Conservation (phyloP, 805 yeast species). For the Candida parachauliodes region DNA sequence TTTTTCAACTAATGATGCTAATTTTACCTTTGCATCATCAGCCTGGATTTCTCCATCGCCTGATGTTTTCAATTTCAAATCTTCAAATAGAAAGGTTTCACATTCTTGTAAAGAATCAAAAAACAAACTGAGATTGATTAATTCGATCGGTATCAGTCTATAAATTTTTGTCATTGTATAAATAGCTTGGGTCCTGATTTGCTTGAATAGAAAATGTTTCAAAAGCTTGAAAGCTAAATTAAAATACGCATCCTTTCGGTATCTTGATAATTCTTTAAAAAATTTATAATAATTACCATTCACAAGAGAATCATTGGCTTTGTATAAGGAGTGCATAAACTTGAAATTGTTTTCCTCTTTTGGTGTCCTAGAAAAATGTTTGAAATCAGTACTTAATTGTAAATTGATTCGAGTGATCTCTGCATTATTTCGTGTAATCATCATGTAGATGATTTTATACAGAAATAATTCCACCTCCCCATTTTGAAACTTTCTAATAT, state of each 20-base stretch:
- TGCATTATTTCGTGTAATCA: slow-evolving; percentile 64
- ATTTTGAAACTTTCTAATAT: slow-evolving; percentile 13
- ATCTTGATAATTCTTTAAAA: slow-evolving; percentile 30
- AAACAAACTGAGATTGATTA: slow-evolving; percentile 34
- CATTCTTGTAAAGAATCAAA: slow-evolving; percentile 38
- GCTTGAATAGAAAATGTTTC: slow-evolving; percentile 46
- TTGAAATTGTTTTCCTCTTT: slow-evolving; percentile 15
- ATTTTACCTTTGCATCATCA: neutral
- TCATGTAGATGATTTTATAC: slow-evolving; percentile 69
- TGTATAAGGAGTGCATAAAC: slow-evolving; percentile 15
- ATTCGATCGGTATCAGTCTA: slow-evolving; percentile 39
- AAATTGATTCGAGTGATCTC: slow-evolving; percentile 47
- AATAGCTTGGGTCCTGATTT: slow-evolving; percentile 57
- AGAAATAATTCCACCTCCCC: slow-evolving; percentile 60
- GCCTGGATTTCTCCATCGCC: neutral
- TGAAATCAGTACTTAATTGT: slow-evolving; percentile 9
- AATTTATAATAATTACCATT: slow-evolving; percentile 44
- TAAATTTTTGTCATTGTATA: slow-evolving; percentile 55
- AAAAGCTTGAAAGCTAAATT: slow-evolving; percentile 21
- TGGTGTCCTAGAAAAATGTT: slow-evolving; percentile 6
- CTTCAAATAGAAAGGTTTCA: slow-evolving; percentile 23
- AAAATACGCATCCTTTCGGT: slow-evolving; percentile 11
- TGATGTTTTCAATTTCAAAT: slow-evolving; percentile 31
- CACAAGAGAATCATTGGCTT: slow-evolving; percentile 15
- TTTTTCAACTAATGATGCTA: neutral